These are phyloP conservation scores for Chaetomium cochliodes DNA, from an alignment of 495 filamentous ascomycete species.

Conservation along the genomic window DNA sequence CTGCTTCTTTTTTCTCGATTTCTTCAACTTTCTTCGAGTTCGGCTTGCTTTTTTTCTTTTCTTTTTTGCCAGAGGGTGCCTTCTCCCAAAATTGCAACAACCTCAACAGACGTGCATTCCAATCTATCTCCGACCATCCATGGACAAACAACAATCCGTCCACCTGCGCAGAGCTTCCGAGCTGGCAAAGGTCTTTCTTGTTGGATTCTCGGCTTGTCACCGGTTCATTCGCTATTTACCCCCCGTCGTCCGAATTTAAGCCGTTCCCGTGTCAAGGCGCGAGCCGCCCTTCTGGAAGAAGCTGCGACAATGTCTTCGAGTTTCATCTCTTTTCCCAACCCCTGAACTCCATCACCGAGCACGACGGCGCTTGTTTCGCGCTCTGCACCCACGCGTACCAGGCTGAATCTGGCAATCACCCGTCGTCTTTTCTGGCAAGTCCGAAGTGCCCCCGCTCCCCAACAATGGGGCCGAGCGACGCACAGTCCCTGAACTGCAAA, in stretches of 20 bases:
- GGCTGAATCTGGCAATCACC: conserved; percentile 17
- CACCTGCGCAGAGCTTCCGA: not conserved
- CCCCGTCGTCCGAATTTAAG: conserved; percentile 14
- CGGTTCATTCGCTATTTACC: not conserved
- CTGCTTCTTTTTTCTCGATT: no score
- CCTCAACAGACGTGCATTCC: no score
- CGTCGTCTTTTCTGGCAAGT: conserved; percentile 13
- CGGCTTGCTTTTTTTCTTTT: no score
- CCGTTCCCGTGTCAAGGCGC: conserved; percentile 14
- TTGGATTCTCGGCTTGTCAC: not conserved
- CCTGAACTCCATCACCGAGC: conserved; percentile 20
- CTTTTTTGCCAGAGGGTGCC: no score
- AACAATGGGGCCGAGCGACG: conserved; percentile 11
- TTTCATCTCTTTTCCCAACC: conserved; percentile 31
- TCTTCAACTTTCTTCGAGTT: no score
- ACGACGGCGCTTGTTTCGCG: conserved; percentile 35
- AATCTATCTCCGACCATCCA: no score
- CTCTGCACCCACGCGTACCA: conserved; percentile 21
- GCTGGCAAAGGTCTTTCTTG: not conserved
- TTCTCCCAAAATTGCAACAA: no score
- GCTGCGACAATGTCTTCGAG: conserved; percentile 28
- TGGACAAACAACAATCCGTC: no score
- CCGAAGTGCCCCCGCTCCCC: conserved; percentile 11
- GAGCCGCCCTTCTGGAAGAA: conserved; percentile 33
- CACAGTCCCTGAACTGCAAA: not conserved